phyloP scores from a whole-genome alignment of 2,329 filamentous ascomycete species.

The Sporothrix inflata region DNA sequence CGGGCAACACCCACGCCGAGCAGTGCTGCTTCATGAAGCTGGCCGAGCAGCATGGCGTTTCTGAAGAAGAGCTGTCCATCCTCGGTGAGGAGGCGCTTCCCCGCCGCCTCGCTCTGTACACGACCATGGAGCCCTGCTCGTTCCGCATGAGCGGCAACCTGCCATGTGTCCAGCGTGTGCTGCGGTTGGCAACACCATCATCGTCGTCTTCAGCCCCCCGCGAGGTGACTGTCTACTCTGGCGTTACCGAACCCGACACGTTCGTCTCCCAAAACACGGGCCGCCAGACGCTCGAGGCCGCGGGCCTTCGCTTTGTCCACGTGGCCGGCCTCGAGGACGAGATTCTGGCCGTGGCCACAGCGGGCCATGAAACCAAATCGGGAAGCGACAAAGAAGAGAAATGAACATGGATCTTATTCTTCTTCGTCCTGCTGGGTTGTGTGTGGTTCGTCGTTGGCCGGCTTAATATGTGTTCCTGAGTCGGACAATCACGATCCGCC shows the following conservation, averaged over 20 bases:
- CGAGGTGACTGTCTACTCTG: conserved; percentile 72
- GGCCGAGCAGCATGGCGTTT: conserved; percentile 49
- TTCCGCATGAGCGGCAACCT: conserved; percentile 73
- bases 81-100: conserved; percentile 47
- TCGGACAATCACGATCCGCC: neutral
- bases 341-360: conserved; percentile 80
- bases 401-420: too few species aligned
- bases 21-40: conserved; percentile 87
- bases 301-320: conserved; percentile 73
- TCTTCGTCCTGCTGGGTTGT: neutral
- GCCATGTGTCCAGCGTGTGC: conserved; percentile 78
- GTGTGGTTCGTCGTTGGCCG: neutral
- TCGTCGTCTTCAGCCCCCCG: neutral
- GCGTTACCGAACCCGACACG: conserved; percentile 84
- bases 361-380: conserved; percentile 63
- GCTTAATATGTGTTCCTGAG: neutral
- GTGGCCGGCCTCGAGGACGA: conserved; percentile 76
- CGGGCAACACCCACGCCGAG: conserved; percentile 95
- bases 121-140: conserved; percentile 88
- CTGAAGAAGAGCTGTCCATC: conserved; percentile 58
- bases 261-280: conserved; percentile 86
- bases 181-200: conserved; percentile 54
- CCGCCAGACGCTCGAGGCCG: conserved; percentile 67
- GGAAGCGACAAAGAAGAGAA: neutral
- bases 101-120: conserved; percentile 70